Conservation (phyloP, 306 rosid species). For the Mucuna pruriens region DNA sequence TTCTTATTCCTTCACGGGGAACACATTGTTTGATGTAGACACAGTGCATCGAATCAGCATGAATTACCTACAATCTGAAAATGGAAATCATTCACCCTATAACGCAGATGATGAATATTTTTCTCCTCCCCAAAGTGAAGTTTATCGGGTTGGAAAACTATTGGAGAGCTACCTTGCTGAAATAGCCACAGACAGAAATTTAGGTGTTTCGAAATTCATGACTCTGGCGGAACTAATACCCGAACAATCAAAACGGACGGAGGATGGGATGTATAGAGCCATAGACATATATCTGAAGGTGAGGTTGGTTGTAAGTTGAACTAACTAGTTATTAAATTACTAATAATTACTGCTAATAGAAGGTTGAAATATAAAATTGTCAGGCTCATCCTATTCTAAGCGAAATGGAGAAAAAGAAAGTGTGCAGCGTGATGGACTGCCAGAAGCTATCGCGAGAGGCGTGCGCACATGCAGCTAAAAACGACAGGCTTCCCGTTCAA, state of each 20-base stretch:
- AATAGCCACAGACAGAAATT: slow-evolving; percentile 74
- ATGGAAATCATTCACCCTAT: slow-evolving; percentile 41
- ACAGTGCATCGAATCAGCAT: slow-evolving; percentile 69
- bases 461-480: slow-evolving; percentile 92
- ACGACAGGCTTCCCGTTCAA: slow-evolving; percentile 89
- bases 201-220: slow-evolving; percentile 66
- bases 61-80: slow-evolving; percentile 62
- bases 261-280: slow-evolving; percentile 92
- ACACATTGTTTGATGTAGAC: slow-evolving; percentile 82
- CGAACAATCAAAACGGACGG: slow-evolving; percentile 70
- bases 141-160: slow-evolving; percentile 68
- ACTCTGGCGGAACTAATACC: slow-evolving; percentile 80
- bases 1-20: slow-evolving; percentile 66
- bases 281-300: slow-evolving; percentile 94
- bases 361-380: background rate
- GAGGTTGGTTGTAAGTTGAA: background rate
- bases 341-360: background rate
- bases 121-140: slow-evolving; percentile 58
- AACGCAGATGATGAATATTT: slow-evolving; percentile 59
- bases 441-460: slow-evolving; percentile 90
- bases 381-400: slow-evolving; percentile 89
- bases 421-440: slow-evolving; percentile 91
- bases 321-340: background rate
- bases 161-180: slow-evolving; percentile 88
- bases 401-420: slow-evolving; percentile 89